Evolutionary conservation across 768 basidiomycete species (phyloP), one percentile per base, ranked within the genome.

Genomic region (Galerina marginata): DNA sequence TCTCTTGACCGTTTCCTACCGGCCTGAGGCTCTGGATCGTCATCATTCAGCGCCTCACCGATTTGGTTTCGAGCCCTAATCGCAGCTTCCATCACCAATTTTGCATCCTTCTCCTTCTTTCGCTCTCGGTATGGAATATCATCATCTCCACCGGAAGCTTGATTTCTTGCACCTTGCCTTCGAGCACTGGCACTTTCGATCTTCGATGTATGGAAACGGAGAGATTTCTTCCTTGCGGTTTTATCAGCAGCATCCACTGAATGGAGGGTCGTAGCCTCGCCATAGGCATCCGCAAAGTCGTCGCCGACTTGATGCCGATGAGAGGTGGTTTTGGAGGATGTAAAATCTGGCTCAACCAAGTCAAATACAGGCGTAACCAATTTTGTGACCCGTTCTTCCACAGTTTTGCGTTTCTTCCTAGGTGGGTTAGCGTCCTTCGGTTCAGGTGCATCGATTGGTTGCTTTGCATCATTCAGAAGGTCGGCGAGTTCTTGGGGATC

Each of bases 181-280:
- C 91, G 81, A 10, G 89, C 86, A 54, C 87, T 84, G 6, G 93
- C 85, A 58, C 88, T 88, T 70, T 93, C 93, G 67, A 99, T 96
- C 71, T 90, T 92, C 55, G 92, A 85, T 4, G 94, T 95, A 75
- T 99, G 93, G 86, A 99, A 99, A 38, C 91, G 89, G 36, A 99
- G 83, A 6, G 92, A 86, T 65, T 90, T 91, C 65, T 87, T 90
- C 57, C 90, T 87, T 3, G 91, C 88, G 16, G 79, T 84, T 72
- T 97, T 97, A 78, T 98, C 96, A 5, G 82, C 83, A 20, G 88
- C 84, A 65, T 98, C 96, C 9, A 86, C 85, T 37, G 83, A 76
- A 58, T 84, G 81, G 15, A 99, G 82, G 14, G 83, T 72, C 1
- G 84, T 85, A 3, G 86, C 80, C 69, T 99, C 97, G 54, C 95